Evolutionary conservation across 352 stramenopile genomes (phyloP).

Genomic region (Pythium periplocum): DNA sequence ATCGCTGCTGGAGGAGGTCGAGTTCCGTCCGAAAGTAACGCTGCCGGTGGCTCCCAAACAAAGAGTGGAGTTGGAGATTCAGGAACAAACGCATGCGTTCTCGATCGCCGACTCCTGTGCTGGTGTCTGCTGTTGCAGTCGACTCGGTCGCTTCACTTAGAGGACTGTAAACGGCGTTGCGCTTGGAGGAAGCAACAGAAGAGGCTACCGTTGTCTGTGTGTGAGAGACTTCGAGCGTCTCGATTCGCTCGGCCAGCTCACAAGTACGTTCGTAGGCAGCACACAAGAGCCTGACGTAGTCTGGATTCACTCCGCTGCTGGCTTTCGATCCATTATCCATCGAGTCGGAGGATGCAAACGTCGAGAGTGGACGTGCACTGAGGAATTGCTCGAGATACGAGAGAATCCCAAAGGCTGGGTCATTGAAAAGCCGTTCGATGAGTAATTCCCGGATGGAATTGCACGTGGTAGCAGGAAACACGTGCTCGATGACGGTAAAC

Average conservation of each 20-base stretch:
- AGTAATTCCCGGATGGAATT: slow-evolving; percentile 58
- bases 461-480: slow-evolving; percentile 41
- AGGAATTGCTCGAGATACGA: slow-evolving; percentile 71
- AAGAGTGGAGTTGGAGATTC: slow-evolving; percentile 65
- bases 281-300: slow-evolving; percentile 63
- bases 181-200: not conserved
- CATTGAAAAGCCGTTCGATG: slow-evolving; percentile 69
- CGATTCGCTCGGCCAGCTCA: slow-evolving; percentile 39
- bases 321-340: not conserved
- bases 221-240: slow-evolving; percentile 22
- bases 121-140: slow-evolving; percentile 1
- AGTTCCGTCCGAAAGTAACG: slow-evolving; percentile 65
- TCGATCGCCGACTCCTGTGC: slow-evolving; percentile 12
- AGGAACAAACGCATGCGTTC: slow-evolving; percentile 70
- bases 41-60: slow-evolving; percentile 69
- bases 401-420: slow-evolving; percentile 73
- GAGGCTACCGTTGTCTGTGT: not conserved
- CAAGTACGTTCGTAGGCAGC: slow-evolving; percentile 63
- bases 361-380: slow-evolving; percentile 8
- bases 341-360: not conserved
- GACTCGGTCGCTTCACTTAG: slow-evolving; percentile 16
- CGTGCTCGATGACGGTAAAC: slow-evolving; percentile 54
- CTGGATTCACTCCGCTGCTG: slow-evolving; percentile 13
- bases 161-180: not conserved
- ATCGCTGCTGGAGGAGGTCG: slow-evolving; percentile 48